Evolutionary conservation across 2,329 filamentous ascomycete genomes (phyloP), one percentile per base, ranked within the genome.

Genomic region (Scedosporium dehoogii): DNA sequence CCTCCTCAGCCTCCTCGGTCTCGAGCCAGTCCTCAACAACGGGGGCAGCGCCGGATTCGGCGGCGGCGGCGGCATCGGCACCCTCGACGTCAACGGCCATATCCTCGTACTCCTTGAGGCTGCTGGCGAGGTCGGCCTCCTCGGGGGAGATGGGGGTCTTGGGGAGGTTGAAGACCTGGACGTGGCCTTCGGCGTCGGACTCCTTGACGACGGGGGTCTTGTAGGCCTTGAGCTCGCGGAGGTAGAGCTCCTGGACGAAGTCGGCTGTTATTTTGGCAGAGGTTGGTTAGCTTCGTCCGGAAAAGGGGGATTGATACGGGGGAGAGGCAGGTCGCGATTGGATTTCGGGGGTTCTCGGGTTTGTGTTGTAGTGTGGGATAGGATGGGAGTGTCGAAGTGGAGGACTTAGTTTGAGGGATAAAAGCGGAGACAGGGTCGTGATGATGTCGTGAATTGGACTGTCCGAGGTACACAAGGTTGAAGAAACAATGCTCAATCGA

Each of bases 161-260:
- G 71, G 94, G 94, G 67, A 88, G 75, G 72, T 75, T 73, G 83
- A 97, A 99, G 76, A 86, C 90, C 76, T 94, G 90, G 71, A 97
- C 94, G 71, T 96, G 89, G 74, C 91, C 92, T 70, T 93, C 88
- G 73, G 92, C 82, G 73, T 97, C 94, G 71, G 85, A 85, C 67
- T 91, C 83, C 84, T 97, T 96, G 79, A 93, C 75, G 69, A 86
- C 81, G 63, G 90, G 81, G 67, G 87, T 81, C 85, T 97, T 97
- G 89, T 96, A 97, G 78, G 86, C 85, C 81, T 93, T 94, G 74
- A 99, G 87, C 80, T 97, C 92, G 77, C 88, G 89, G 70, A 99
- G 87, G 84, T 99, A 99, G 74, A 99, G 85, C 76, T 97, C 93
- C 80, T 97, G 94, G 71, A 99, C 91, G 72, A 96, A 86, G 78